Evolutionary conservation across 129 eudicot species (phyloP).

Genomic region (Rutidosis leptorrhynchoides): DNA sequence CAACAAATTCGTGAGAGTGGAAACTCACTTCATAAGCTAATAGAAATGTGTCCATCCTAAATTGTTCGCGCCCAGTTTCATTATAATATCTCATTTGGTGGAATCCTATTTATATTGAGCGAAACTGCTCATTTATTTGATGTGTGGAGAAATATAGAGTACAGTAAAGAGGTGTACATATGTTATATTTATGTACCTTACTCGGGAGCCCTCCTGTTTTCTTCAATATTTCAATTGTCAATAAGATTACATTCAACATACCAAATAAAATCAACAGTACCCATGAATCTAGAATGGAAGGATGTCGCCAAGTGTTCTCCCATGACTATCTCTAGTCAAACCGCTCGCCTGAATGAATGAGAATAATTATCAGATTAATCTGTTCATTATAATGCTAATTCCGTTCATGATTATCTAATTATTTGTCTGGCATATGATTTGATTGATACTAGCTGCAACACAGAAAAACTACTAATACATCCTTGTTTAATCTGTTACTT

Average conservation of each 20-base stretch:
- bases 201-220: conserved; percentile 74
- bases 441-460: conserved; percentile 5
- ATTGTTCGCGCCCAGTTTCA: not conserved
- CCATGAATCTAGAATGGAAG: conserved; percentile 66
- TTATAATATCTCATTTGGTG: too few species aligned
- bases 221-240: conserved; percentile 46
- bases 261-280: conserved; percentile 96
- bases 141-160: not conserved
- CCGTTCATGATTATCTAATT: not conserved
- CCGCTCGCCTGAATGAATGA: conserved; percentile 49
- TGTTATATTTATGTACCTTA: conserved; percentile 56
- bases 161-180: not conserved
- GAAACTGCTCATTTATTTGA: too few species aligned
- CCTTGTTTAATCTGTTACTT: not conserved
- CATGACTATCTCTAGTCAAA: conserved; percentile 54
- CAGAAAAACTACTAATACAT: not conserved
- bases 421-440: not conserved
- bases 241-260: conserved; percentile 23
- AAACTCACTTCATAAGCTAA: not conserved
- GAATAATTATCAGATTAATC: conserved; percentile 15
- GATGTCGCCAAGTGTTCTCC: conserved; percentile 88
- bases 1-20: not conserved
- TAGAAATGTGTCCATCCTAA: not conserved
- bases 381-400: not conserved
- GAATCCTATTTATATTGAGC: too few species aligned